Evolutionary conservation across 2,329 filamentous ascomycete genomes (phyloP).

Genomic region (Trichophyton rubrum): DNA sequence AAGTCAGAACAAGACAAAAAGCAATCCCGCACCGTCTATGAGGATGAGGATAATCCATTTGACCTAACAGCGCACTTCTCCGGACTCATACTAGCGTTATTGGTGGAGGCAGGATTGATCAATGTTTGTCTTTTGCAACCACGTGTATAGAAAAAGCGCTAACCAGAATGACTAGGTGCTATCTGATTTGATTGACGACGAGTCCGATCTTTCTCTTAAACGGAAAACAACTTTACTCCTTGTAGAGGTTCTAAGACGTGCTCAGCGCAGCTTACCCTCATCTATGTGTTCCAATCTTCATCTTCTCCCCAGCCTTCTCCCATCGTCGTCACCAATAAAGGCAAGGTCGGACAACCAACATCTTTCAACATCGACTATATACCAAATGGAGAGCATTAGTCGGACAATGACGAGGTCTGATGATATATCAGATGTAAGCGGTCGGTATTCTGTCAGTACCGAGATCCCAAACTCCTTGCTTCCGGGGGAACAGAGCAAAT

Average conservation of each 20-base stretch:
- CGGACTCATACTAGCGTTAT: slow-evolving; percentile 69
- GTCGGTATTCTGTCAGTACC: slow-evolving; percentile 28
- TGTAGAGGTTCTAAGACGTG: slow-evolving; percentile 80
- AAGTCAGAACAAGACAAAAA: slow-evolving; percentile 41
- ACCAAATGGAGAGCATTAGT: slow-evolving; percentile 96
- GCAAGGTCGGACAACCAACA: slow-evolving; percentile 63
- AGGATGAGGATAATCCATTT: slow-evolving; percentile 49
- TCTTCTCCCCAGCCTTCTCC: slow-evolving; percentile 73
- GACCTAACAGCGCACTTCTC: slow-evolving; percentile 93
- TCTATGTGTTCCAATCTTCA: slow-evolving; percentile 76
- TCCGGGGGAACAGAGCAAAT: slow-evolving; percentile 32
- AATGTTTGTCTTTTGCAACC: slow-evolving; percentile 22
- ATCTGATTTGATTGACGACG: slow-evolving; percentile 39
- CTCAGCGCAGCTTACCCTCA: slow-evolving; percentile 70
- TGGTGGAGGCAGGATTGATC: slow-evolving; percentile 69
- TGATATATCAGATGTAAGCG: slow-evolving; percentile 22
- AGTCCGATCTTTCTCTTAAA: slow-evolving; percentile 46
- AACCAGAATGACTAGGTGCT: slow-evolving; percentile 28
- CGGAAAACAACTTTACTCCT: slow-evolving; percentile 84
- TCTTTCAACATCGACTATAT: slow-evolving; percentile 77
- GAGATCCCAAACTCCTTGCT: slow-evolving; percentile 34
- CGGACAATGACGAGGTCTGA: slow-evolving; percentile 75
- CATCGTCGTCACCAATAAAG: slow-evolving; percentile 45
- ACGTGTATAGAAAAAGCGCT: slow-evolving; percentile 7
- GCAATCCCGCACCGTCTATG: slow-evolving; percentile 44